Evolutionary conservation across 2,329 filamentous ascomycete genomes (phyloP).

Genomic region (Alternaria incomplexa): DNA sequence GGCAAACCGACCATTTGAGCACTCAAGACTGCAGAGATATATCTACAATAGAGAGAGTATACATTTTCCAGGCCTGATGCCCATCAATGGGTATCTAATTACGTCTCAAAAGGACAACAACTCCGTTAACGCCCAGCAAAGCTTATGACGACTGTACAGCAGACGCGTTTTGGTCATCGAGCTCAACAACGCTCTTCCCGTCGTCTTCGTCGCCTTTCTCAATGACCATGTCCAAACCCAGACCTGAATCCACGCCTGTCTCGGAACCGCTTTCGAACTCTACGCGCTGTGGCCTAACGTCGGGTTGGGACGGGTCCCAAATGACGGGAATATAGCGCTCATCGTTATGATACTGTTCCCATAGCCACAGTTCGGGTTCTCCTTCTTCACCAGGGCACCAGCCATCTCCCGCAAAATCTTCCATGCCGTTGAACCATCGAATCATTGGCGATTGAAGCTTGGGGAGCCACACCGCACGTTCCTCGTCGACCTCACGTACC

Average conservation of each 20-base stretch:
- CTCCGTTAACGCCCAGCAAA: not conserved
- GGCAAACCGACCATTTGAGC: not conserved
- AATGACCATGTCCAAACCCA: not conserved
- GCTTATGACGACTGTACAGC: not conserved
- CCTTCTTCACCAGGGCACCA: not conserved
- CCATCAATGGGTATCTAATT: not conserved
- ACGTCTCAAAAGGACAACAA: not conserved
- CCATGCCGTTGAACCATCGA: not conserved
- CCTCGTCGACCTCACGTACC: not conserved
- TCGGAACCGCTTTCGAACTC: not conserved
- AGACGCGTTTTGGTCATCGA: rapidly evolving
- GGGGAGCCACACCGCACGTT: not conserved
- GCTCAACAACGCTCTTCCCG: rapidly evolving
- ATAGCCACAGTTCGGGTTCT: slow-evolving; percentile 1
- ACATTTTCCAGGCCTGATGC: not conserved
- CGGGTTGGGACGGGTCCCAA: not conserved
- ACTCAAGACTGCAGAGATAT: not conserved
- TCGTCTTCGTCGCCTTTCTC: not conserved
- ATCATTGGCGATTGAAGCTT: not conserved
- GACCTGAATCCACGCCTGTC: not conserved
- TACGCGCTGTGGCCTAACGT: not conserved
- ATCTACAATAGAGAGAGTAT: not conserved
- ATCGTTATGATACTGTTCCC: not conserved
- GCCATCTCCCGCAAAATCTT: not conserved
- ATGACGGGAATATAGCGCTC: slow-evolving; percentile 1